These are phyloP conservation scores for Endoconidiophora laricicola DNA, from an alignment of 2,329 filamentous ascomycete species.

Conservation along the genomic window DNA sequence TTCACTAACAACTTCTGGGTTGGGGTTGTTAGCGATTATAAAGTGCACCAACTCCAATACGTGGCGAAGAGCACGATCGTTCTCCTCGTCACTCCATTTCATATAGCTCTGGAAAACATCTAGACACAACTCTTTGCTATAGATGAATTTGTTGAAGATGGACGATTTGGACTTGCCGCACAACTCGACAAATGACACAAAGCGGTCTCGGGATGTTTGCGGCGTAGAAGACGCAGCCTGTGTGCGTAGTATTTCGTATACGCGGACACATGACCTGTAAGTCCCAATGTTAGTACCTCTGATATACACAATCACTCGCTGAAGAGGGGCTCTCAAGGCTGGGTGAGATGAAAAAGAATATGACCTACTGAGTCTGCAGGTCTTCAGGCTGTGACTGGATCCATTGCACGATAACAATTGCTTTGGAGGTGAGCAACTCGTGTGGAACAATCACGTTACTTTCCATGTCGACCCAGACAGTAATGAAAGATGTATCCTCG, in stretches of 20 bases:
- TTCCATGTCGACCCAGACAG: constrained; percentile 6
- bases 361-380: constrained; percentile 8
- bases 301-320: not conserved
- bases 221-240: constrained; percentile 9
- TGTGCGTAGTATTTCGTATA: constrained; percentile 39
- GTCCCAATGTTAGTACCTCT: not conserved
- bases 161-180: constrained; percentile 33
- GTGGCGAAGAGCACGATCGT: constrained; percentile 45
- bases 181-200: constrained; percentile 36
- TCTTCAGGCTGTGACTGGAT: constrained; percentile 12
- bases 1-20: constrained; percentile 20
- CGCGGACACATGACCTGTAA: constrained; percentile 22
- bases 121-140: constrained; percentile 29
- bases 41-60: constrained; percentile 40
- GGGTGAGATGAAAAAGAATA: not conserved
- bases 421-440: constrained; percentile 10
- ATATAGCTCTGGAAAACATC: constrained; percentile 45
- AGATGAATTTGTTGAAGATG: constrained; percentile 31
- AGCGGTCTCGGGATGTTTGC: constrained; percentile 9
- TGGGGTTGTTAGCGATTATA: constrained; percentile 34
- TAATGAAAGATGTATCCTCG: not conserved
- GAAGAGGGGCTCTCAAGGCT: constrained; percentile 1
- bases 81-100: constrained; percentile 50
- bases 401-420: constrained; percentile 13
- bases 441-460: constrained; percentile 4